A percentile compares a stretch with the other conserved stretches of the same genome.
These are phyloP conservation scores for Trametopsis cervina DNA, from an alignment of 768 basidiomycete species.

Conservation along the genomic window DNA sequence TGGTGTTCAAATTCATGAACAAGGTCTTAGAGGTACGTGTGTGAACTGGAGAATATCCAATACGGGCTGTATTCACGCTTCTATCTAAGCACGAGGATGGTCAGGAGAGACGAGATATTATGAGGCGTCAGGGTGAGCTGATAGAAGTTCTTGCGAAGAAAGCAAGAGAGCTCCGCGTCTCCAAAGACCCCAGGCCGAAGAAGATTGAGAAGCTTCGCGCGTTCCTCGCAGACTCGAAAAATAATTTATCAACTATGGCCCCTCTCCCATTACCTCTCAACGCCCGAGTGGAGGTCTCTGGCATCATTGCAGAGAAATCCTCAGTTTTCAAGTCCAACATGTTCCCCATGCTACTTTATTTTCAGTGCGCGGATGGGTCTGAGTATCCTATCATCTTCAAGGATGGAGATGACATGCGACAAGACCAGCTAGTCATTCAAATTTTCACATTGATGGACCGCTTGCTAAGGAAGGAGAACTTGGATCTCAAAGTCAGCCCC, in stretches of 20 bases:
- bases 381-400: slow-evolving; percentile 98
- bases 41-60: neutral
- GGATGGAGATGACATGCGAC: slow-evolving; percentile 97
- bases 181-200: slow-evolving; percentile 91
- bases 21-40: slow-evolving; percentile 74
- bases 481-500: slow-evolving; percentile 86
- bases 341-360: slow-evolving; percentile 85
- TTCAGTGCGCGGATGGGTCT: slow-evolving; percentile 75
- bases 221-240: slow-evolving; percentile 79
- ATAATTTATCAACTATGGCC: slow-evolving; percentile 70
- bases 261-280: slow-evolving; percentile 88
- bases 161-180: slow-evolving; percentile 80
- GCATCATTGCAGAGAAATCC: slow-evolving; percentile 87
- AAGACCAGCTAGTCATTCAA: slow-evolving; percentile 97
- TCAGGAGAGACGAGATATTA: slow-evolving; percentile 74
- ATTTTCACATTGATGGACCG: slow-evolving; percentile 98
- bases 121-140: slow-evolving; percentile 87
- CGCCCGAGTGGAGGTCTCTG: slow-evolving; percentile 76
- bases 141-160: slow-evolving; percentile 80
- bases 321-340: slow-evolving; percentile 97
- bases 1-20: slow-evolving; percentile 86
- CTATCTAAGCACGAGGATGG: slow-evolving; percentile 59
- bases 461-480: slow-evolving; percentile 85
- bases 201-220: slow-evolving; percentile 95
- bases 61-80: too few species aligned